Percentiles rank a stretch among this genome's conserved stretches.
These are phyloP conservation scores for Fomitopsis betulina DNA, from an alignment of 1,284 basidiomycete species.

Conservation along the genomic window DNA sequence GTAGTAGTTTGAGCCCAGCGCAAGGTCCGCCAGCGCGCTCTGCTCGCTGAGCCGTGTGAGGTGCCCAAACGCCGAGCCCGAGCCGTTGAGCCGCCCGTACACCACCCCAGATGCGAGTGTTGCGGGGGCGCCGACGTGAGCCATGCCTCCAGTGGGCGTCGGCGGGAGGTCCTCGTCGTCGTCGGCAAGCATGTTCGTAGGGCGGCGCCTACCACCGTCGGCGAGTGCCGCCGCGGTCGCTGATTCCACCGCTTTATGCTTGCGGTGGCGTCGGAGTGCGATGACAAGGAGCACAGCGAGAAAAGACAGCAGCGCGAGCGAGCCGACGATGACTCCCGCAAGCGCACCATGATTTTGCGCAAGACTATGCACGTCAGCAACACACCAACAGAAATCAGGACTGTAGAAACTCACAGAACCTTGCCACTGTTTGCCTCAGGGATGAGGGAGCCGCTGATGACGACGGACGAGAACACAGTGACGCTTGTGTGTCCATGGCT, in stretches of 20 bases:
- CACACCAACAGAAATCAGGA: not conserved
- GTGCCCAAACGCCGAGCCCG: not conserved
- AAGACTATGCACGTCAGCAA: conserved; percentile 12
- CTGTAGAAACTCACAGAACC: conserved; percentile 13
- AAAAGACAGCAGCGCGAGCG: conserved; percentile 19
- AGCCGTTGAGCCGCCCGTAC: not conserved
- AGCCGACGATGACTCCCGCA: conserved; percentile 24
- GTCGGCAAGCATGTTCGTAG: conserved; percentile 15
- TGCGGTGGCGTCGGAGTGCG: conserved; percentile 18
- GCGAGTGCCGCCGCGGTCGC: conserved; percentile 15
- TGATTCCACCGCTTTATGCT: conserved; percentile 15
- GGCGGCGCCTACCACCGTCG: conserved; percentile 1
- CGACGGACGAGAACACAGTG: conserved; percentile 15
- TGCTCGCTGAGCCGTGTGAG: not conserved
- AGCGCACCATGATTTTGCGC: conserved; percentile 23
- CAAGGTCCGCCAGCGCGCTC: conserved; percentile 5
- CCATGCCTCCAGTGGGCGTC: not conserved
- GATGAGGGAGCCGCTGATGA: conserved; percentile 21
- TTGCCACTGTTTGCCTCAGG: conserved; percentile 10
- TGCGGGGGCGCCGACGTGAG: conserved; percentile 12
- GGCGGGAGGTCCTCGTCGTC: conserved; percentile 9
- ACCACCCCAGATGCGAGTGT: not conserved
- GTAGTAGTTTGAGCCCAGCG: conserved; percentile 1
- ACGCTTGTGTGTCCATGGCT: conserved; percentile 9
- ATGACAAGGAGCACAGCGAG: conserved; percentile 17